Conservation (phyloP, 345 rosid species). For the Corymbia maculata region DNA sequence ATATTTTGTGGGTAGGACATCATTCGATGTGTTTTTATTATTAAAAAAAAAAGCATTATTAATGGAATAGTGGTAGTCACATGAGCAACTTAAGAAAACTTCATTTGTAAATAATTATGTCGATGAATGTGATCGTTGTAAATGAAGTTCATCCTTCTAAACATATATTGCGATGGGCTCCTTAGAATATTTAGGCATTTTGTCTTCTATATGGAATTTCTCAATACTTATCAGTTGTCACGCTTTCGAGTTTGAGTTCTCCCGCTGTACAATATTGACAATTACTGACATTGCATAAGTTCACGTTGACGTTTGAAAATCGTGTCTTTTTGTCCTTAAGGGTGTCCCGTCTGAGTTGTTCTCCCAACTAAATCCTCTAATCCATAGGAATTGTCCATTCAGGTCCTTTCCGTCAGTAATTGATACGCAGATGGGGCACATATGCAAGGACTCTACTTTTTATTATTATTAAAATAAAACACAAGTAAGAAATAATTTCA, state of each 20-base stretch:
- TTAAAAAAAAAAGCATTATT: too few relatives aligned
- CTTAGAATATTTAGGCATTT: background rate
- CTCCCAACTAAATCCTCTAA: background rate
- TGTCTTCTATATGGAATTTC: background rate
- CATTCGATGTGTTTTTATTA: too few relatives aligned
- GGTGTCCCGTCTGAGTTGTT: background rate
- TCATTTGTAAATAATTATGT: too few relatives aligned
- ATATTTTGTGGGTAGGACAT: background rate
- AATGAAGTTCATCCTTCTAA: background rate
- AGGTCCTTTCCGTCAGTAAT: background rate
- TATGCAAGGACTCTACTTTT: background rate
- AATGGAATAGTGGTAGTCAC: background rate
- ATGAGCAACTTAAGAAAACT: background rate
- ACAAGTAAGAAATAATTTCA: background rate
- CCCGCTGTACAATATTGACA: background rate
- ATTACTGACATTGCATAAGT: background rate
- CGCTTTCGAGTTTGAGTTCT: background rate
- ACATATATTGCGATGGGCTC: background rate
- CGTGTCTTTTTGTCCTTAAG: background rate
- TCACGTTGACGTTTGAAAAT: background rate
- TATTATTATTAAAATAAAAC: background rate
- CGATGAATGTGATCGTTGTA: background rate
- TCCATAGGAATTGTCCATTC: background rate
- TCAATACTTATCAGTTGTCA: background rate
- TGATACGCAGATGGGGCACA: background rate